A percentile compares a stretch with the other conserved stretches of the same genome.
These are phyloP conservation scores for Cucumis cinereus DNA, from an alignment of 306 rosid species.

Conservation along the genomic window DNA sequence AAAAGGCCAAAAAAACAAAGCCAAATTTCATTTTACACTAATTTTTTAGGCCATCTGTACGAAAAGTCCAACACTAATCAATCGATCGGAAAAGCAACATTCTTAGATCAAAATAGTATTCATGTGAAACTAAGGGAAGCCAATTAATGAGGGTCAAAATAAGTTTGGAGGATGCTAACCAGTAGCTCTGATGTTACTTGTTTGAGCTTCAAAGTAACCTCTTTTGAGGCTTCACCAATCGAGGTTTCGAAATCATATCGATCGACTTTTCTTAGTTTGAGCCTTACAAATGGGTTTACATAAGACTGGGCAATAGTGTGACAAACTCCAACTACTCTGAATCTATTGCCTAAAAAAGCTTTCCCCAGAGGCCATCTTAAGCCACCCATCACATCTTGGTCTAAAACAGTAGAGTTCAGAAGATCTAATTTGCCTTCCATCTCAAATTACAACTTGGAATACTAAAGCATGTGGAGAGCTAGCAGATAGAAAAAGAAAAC, in stretches of 20 bases:
- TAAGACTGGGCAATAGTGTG: conserved; percentile 20
- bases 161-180: conserved; percentile 8
- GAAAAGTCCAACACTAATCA: too few species aligned
- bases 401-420: conserved; percentile 31
- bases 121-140: too few species aligned
- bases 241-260: conserved; percentile 30
- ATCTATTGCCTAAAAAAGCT: conserved; percentile 23
- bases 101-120: too few species aligned
- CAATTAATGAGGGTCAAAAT: too few species aligned
- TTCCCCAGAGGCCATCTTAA: conserved; percentile 53
- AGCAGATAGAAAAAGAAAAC: background rate
- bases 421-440: conserved; percentile 26
- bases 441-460: conserved; percentile 9
- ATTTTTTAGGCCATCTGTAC: too few species aligned
- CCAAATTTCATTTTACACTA: too few species aligned
- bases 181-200: conserved; percentile 16
- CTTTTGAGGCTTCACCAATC: conserved; percentile 29
- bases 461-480: background rate
- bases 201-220: conserved; percentile 25
- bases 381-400: conserved; percentile 46
- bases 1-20: too few species aligned
- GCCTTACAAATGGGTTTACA: conserved; percentile 17
- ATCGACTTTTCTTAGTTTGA: conserved; percentile 34
- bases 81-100: too few species aligned
- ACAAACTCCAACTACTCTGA: conserved; percentile 30